Evolutionary conservation across 345 rosid genomes (phyloP), one percentile per base, ranked within the genome.

Genomic region (Populus tremula): DNA sequence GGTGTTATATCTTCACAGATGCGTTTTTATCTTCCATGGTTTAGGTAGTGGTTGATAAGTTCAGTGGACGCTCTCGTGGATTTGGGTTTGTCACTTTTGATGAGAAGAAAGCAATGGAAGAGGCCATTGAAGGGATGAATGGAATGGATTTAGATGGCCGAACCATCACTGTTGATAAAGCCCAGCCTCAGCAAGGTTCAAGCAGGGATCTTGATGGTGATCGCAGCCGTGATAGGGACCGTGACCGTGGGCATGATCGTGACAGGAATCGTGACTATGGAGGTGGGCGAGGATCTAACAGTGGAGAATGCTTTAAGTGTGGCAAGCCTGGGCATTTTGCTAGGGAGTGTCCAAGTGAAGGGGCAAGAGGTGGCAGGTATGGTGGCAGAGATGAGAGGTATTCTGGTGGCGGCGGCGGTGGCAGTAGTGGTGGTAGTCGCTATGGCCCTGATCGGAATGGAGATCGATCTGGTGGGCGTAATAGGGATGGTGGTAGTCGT

Each of bases 311-410:
- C 87, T 94, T 94, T 74, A 92, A 89, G 82, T 94, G 98, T 68
- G 97, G 97, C 72, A 94, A 94, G 83, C 97, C 97, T 80, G 97
- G 98, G 50, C 98, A 94, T 82, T 94, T 94, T 84, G 97, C 98
- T 43, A 83, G 98, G 84, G 98, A 94, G 80, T 94, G 97, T 78
- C 97, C 97, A 38, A 81, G 90, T 81, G 98, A 89, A 77, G 88
- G 87, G 35, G 87, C 76, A 74, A 83, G 88, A 78, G 79, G 86
- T 18, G 89, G 86, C 67, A 84, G 87, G 73, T 83, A 83, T 82
- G 86, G 86, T 61, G 84, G 86, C 13, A 81, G 87, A 75, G 86
- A 82, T 77, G 92, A 85, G 17, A 88, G 88, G 81, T 86, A 82
- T 45, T 43, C 80, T 62, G 71, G 93, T 61, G 70, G 93, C 47